Base-by-base conservation (phyloP, 768 basidiomycete genomes). In the Auricularia sp. region DNA sequence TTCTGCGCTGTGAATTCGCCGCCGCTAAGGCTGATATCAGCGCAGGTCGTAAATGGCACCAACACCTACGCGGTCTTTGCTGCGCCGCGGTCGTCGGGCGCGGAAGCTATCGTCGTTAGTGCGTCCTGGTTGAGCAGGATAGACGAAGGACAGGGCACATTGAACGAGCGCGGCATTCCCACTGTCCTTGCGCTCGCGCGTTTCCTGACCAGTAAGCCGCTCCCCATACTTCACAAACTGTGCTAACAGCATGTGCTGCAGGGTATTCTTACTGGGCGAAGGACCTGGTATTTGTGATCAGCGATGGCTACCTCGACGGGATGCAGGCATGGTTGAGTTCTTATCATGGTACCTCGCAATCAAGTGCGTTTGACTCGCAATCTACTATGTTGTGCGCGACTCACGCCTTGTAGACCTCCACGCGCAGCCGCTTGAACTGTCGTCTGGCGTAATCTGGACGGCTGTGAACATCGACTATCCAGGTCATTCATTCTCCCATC, bases 391-490 rank as follows among this genome's bases (percentile, higher is more conserved):
- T 29, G 29, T 29, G 29, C 29, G 29, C 29, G 29, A 39, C 54
- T 12, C 6, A 47, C 63, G 39, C 33, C 59, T 59, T 4, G 8
- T 64, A 94, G 93, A 88, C 71, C 77, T 93, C 18, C 68, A 77
- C n/a, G 82, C 83, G 1, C 85, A 90, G 42, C 77, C 79, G 8
- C 78, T 97, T 43, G 74, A 78, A 39, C 71, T 91, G 29, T 74
- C 84, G 1, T 91, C 92, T 2, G 95, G 94, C 3, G 88, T 94
- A 5, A 90, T 99, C 53, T 99, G 97, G 97, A 93, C 91, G 1
- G 93, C 93, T 11, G 76, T 99, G 58, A 90, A 90, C 69, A 84
- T 99, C 53, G 97, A 98, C 73, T 98, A 98, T 73, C 92, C 94
- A 0, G 91, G 93, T 0, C 96, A 99, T 74, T 98, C 95, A 0